Evolutionary conservation across 306 rosid genomes (phyloP).

Genomic region (Medicago lupulina): DNA sequence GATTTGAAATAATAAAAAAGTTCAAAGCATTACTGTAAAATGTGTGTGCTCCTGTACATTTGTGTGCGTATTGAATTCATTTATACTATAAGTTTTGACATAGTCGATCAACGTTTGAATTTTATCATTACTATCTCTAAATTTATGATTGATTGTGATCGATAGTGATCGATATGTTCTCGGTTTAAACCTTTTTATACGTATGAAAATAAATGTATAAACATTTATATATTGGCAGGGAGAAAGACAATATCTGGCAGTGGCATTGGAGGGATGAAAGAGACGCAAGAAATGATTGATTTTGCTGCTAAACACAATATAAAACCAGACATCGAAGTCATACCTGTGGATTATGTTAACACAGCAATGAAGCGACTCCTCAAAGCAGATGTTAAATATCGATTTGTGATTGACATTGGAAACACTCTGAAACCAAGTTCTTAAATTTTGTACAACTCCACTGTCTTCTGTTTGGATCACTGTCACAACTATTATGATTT

Average conservation of each 20-base stretch:
- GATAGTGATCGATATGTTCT: not conserved
- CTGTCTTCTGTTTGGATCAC: not conserved
- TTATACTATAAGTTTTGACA: no score
- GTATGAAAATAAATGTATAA: no score
- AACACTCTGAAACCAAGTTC: constrained; percentile 21
- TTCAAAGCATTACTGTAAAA: no score
- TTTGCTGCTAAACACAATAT: constrained; percentile 55
- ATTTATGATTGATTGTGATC: not conserved
- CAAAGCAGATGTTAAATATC: constrained; percentile 45
- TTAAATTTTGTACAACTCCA: not conserved
- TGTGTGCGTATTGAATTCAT: no score
- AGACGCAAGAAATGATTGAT: constrained; percentile 56
- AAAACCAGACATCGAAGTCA: constrained; percentile 48
- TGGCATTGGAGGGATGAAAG: constrained; percentile 49
- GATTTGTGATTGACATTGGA: constrained; percentile 42
- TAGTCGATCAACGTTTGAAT: no score
- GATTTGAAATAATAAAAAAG: no score
- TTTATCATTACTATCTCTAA: no score
- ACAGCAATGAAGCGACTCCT: constrained; percentile 52
- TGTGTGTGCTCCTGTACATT: no score
- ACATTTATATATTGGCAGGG: constrained; percentile 39
- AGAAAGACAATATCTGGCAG: constrained; percentile 49
- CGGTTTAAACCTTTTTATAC: no score
- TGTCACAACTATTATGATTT: not conserved
- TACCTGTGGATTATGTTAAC: constrained; percentile 56